A percentile compares a stretch with the other conserved stretches of the same genome.
Conservation (phyloP, 352 stramenopile genomes). For the Phytophthora litchii region DNA sequence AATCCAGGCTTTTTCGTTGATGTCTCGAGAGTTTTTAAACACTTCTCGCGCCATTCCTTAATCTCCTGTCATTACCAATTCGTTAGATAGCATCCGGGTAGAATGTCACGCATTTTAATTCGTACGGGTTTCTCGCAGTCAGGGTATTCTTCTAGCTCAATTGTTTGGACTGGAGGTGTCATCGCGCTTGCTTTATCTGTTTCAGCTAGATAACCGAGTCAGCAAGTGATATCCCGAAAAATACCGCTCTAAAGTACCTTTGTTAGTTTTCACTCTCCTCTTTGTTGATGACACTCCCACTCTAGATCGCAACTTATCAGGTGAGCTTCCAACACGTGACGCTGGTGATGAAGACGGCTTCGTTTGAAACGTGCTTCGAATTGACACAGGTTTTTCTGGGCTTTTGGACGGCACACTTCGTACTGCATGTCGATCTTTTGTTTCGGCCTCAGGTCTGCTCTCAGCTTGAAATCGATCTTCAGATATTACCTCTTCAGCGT, state of each 20-base stretch:
- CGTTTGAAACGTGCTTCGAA: neutral
- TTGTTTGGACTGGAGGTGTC: conserved; percentile 16
- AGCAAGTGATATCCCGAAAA: neutral
- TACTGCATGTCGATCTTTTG: conserved; percentile 55
- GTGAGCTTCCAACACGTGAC: conserved; percentile 15
- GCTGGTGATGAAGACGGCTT: conserved; percentile 19
- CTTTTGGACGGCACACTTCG: conserved; percentile 45
- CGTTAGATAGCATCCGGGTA: neutral
- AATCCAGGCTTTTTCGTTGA: conserved; percentile 40
- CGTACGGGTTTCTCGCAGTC: conserved; percentile 31
- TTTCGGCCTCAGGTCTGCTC: conserved; percentile 24
- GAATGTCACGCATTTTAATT: neutral
- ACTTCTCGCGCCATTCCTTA: conserved; percentile 45
- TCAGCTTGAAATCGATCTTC: conserved; percentile 33
- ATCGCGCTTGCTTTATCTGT: neutral
- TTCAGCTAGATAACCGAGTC: conserved; percentile 1
- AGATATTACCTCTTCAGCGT: conserved; percentile 26
- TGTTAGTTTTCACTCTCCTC: conserved; percentile 12
- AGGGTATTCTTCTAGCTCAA: conserved; percentile 6
- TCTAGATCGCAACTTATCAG: conserved; percentile 16
- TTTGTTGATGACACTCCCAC: neutral
- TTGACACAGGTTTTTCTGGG: conserved; percentile 26
- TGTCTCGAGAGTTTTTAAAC: conserved; percentile 39
- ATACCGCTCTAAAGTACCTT: conserved; percentile 4
- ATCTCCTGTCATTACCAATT: conserved; percentile 31